Percentiles rank a stretch among this genome's conserved stretches.
Conservation (phyloP, 345 rosid species). For the Linum usitatissimum region DNA sequence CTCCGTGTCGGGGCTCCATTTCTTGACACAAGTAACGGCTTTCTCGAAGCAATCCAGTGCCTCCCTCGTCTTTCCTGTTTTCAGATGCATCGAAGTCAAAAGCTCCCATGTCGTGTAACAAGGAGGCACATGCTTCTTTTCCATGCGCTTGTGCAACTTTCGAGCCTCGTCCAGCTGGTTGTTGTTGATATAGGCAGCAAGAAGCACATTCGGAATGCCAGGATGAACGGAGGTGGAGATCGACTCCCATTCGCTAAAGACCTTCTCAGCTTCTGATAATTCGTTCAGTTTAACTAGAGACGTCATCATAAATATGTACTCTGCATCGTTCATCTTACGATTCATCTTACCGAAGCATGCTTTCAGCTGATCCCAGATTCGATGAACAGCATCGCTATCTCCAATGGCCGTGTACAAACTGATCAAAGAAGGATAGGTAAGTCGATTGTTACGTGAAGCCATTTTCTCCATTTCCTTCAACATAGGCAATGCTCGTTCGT, state of each 20-base stretch:
- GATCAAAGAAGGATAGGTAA: slow-evolving; percentile 58
- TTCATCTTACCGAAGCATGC: slow-evolving; percentile 53
- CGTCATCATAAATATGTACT: slow-evolving; percentile 65
- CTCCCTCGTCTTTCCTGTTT: slow-evolving; percentile 35
- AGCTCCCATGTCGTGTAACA: slow-evolving; percentile 82
- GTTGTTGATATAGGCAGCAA: slow-evolving; percentile 54
- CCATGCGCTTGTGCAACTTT: slow-evolving; percentile 34
- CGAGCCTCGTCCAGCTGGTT: slow-evolving; percentile 45
- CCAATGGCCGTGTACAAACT: slow-evolving; percentile 60
- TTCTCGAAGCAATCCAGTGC: slow-evolving; percentile 54
- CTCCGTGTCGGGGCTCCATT: slow-evolving; percentile 52
- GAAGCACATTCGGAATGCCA: slow-evolving; percentile 58
- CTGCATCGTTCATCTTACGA: slow-evolving; percentile 56
- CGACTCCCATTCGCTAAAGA: slow-evolving; percentile 74
- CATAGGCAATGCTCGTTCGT: slow-evolving; percentile 48
- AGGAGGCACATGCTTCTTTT: slow-evolving; percentile 44
- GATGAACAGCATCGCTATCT: slow-evolving; percentile 41
- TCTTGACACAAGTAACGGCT: slow-evolving; percentile 53
- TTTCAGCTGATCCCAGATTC: slow-evolving; percentile 66
- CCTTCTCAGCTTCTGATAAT: slow-evolving; percentile 45
- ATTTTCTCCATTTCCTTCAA: slow-evolving; percentile 81
- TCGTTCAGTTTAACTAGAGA: slow-evolving; percentile 62
- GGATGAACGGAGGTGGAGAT: slow-evolving; percentile 47
- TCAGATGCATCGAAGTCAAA: slow-evolving; percentile 58
- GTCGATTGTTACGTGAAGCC: slow-evolving; percentile 45